Base-by-base conservation (phyloP, 2,329 filamentous ascomycete genomes). In the Tolypocladium tropicale region DNA sequence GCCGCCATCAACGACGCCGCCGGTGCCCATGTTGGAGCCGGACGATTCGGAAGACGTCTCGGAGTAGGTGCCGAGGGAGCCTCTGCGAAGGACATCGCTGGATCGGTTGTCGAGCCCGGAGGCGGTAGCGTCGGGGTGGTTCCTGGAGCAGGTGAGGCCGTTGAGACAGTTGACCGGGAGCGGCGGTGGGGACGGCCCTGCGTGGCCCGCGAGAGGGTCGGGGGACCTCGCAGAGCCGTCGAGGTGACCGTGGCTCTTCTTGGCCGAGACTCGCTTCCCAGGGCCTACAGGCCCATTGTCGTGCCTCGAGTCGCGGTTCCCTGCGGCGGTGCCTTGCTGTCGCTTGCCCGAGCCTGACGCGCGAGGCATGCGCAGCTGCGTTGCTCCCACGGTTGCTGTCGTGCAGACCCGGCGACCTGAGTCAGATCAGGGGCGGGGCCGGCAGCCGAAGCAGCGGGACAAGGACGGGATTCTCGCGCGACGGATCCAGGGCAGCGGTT, bases 221-320 rank as follows among this genome's bases (percentile, higher is more conserved):
- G 64, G 61, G 57, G 66, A 61, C 63, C 68, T 68, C 56, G 67
- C 67, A 65, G 70, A 64, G 65, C 64, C 68, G 66, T 78, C 72
- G 65, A 74, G 65, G 59, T 73, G 73, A 61, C 67, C 69, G 65
- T 76, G 74, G 67, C 73, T 77, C 72, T 78, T 81, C 61, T 66
- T 73, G 62, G 66, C 67, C 50, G 67, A 63, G 56, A 65, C 61
- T 64, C 72, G 72, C 63, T 72, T 74, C 53, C 67, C 69, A 58
- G 72, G 69, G 67, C 85, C 85, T 79, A 91, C 87, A 72, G 90
- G 79, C 68, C 90, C 90, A 86, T 89, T 91, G 76, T 96, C 91
- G 76, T 95, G 88, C 72, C 88, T 84, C 67, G 79, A 83, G 74
- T 86, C 86, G 76, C 84, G 84, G 72, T 85, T 80, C 75, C 78